phyloP scores from a whole-genome alignment of 768 basidiomycete species.

The Rhizopogon rudus region DNA sequence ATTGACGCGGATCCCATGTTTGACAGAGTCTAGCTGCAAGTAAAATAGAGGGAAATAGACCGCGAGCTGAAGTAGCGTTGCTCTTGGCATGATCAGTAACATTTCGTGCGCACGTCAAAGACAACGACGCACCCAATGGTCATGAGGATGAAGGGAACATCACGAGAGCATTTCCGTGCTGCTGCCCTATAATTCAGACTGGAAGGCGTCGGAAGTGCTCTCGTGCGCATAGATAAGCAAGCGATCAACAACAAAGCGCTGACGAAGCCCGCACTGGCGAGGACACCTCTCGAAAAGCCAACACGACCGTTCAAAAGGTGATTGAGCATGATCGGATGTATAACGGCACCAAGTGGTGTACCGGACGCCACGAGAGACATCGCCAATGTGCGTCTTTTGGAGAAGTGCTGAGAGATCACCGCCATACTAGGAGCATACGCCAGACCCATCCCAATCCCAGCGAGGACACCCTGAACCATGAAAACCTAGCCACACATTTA shows the following conservation, averaged over 20 bases:
- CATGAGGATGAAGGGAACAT: slow-evolving; percentile 20
- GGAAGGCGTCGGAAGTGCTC: slow-evolving; percentile 20
- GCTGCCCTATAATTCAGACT: slow-evolving; percentile 12
- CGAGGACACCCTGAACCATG: slow-evolving; percentile 37
- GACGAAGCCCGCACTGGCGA: slow-evolving; percentile 34
- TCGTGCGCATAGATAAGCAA: slow-evolving; percentile 33
- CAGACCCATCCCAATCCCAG: slow-evolving; percentile 38
- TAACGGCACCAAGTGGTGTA: slow-evolving; percentile 47
- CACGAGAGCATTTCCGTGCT: slow-evolving; percentile 15
- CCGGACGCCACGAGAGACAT: slow-evolving; percentile 44
- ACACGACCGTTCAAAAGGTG: slow-evolving; percentile 32
- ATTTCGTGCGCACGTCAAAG: not conserved
- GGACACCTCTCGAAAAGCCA: slow-evolving; percentile 39
- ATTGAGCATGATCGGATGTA: slow-evolving; percentile 62
- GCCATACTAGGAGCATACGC: slow-evolving; percentile 40
- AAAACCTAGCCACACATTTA: slow-evolving; percentile 26
- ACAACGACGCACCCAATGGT: slow-evolving; percentile 14
- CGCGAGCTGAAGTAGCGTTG: slow-evolving; percentile 23
- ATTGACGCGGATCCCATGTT: slow-evolving; percentile 37
- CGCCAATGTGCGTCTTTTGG: slow-evolving; percentile 32
- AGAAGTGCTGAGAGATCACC: slow-evolving; percentile 42
- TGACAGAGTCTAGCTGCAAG: slow-evolving; percentile 50
- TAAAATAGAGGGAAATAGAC: slow-evolving; percentile 53
- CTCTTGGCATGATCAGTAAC: slow-evolving; percentile 5
- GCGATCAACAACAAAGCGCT: slow-evolving; percentile 32